A percentile compares a stretch with the other conserved stretches of the same genome.
These are phyloP conservation scores for Pseudevernia furfuracea DNA, from an alignment of 495 filamentous ascomycete genomes.

Conservation along the genomic window DNA sequence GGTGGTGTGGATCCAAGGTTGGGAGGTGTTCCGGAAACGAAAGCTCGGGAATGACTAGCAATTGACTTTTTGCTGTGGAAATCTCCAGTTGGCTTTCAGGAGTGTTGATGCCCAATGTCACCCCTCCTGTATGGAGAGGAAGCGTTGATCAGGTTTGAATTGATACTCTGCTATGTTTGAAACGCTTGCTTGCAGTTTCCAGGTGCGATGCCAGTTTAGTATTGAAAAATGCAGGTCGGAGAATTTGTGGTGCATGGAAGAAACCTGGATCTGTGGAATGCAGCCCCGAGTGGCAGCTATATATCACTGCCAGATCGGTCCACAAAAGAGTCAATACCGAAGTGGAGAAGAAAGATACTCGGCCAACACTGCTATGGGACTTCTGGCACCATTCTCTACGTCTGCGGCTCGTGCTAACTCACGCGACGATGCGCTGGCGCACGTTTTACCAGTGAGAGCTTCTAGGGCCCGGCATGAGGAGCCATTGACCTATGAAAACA, in stretches of 20 bases:
- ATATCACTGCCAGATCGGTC: slow-evolving; percentile 22
- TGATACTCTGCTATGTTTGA: slow-evolving; percentile 12
- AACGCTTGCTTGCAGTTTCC: slow-evolving; percentile 17
- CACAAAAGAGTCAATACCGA: slow-evolving; percentile 15
- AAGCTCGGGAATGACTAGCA: slow-evolving; percentile 12
- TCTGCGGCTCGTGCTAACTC: slow-evolving; percentile 26
- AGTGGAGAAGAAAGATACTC: slow-evolving; percentile 19
- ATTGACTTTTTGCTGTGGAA: slow-evolving; percentile 6
- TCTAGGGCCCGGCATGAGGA: slow-evolving; percentile 46
- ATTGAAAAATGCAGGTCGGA: slow-evolving; percentile 19
- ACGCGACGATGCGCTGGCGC: slow-evolving; percentile 78
- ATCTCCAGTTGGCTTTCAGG: slow-evolving; percentile 12
- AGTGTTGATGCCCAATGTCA: slow-evolving; percentile 19
- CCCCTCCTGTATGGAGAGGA: slow-evolving; percentile 9
- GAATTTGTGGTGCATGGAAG: slow-evolving; percentile 21
- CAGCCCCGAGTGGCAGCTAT: slow-evolving; percentile 17
- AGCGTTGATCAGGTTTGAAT: neutral
- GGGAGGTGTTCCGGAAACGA: slow-evolving; percentile 12
- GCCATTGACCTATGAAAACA: slow-evolving; percentile 45
- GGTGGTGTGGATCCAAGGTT: slow-evolving; percentile 31
- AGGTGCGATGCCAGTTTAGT: slow-evolving; percentile 12
- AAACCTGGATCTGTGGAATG: slow-evolving; percentile 19
- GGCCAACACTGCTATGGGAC: slow-evolving; percentile 22
- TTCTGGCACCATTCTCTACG: slow-evolving; percentile 20
- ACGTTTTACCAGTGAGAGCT: slow-evolving; percentile 72